Conservation (phyloP, 352 stramenopile species). For the Pilasporangium apinafurcum region DNA sequence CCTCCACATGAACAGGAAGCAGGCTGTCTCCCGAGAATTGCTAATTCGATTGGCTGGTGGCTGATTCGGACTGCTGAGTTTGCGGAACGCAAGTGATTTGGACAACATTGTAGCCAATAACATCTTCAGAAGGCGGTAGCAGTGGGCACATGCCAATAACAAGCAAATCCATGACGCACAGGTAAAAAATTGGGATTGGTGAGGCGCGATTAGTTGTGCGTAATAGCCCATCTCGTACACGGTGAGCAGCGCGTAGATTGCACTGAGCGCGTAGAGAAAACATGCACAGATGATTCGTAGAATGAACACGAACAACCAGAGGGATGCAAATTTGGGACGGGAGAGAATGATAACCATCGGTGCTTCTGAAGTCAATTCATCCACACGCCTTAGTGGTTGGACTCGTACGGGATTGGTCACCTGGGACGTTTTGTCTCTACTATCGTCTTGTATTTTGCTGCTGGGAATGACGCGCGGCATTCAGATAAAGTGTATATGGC, state of each 20-base stretch:
- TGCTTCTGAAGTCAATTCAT: too few relatives aligned
- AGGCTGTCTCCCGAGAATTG: background rate
- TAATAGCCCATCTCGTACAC: conserved; percentile 9
- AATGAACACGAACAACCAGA: conserved; percentile 1
- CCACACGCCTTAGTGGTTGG: too few relatives aligned
- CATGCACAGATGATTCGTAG: background rate
- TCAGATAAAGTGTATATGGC: too few relatives aligned
- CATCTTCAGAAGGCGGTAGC: conserved; percentile 3
- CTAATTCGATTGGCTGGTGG: background rate
- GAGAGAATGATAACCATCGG: too few relatives aligned
- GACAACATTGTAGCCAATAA: background rate
- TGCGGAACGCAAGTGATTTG: background rate
- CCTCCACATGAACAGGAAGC: background rate
- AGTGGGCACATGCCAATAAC: background rate
- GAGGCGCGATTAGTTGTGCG: conserved; percentile 2
- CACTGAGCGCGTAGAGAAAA: conserved; percentile 1
- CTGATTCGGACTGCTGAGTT: background rate
- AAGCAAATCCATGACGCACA: background rate
- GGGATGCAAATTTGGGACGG: background rate
- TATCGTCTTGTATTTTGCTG: too few relatives aligned
- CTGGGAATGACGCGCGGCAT: too few relatives aligned
- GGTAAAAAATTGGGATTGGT: background rate
- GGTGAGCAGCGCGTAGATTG: conserved; percentile 5
- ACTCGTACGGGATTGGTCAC: too few relatives aligned
- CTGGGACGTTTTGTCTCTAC: too few relatives aligned